A percentile compares a stretch with the other conserved stretches of the same genome.
phyloP scores from a whole-genome alignment of 139 green algal genomes.

The Ulvella scutata region DNA sequence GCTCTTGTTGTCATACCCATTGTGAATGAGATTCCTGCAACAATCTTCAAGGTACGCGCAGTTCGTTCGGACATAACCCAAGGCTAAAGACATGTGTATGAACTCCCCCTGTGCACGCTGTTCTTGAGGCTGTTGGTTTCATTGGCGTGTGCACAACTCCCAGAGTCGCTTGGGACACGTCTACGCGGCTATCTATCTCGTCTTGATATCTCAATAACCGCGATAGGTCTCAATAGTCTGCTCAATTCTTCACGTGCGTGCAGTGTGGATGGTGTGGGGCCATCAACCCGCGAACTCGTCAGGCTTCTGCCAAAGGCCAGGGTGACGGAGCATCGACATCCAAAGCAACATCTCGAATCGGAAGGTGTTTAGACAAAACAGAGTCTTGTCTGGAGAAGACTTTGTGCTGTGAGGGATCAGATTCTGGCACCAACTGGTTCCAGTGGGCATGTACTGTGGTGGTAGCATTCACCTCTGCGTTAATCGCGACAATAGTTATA shows the following conservation, averaged over 20 bases:
- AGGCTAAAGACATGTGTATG: too few species aligned
- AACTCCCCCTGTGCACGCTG: too few species aligned
- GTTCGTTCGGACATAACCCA: neutral
- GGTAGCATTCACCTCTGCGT: neutral
- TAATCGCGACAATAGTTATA: neutral
- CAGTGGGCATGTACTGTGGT: neutral
- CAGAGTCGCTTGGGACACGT: too few species aligned
- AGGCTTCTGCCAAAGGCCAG: neutral
- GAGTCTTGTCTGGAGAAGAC: neutral
- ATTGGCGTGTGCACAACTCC: too few species aligned
- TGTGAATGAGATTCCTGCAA: neutral
- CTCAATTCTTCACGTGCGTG: too few species aligned
- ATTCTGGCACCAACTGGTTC: too few species aligned
- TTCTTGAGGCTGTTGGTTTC: too few species aligned
- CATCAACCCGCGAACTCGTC: neutral
- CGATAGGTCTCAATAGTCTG: too few species aligned
- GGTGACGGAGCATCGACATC: neutral
- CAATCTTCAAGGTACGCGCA: neutral
- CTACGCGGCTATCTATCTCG: too few species aligned
- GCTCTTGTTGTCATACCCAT: neutral
- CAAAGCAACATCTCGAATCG: neutral
- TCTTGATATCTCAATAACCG: too few species aligned
- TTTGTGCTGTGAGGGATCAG: neutral
- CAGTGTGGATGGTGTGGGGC: neutral
- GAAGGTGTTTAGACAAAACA: neutral